These are phyloP conservation scores for Rubia tinctorum DNA, from an alignment of 305 asterid genomes.

Conservation along the genomic window DNA sequence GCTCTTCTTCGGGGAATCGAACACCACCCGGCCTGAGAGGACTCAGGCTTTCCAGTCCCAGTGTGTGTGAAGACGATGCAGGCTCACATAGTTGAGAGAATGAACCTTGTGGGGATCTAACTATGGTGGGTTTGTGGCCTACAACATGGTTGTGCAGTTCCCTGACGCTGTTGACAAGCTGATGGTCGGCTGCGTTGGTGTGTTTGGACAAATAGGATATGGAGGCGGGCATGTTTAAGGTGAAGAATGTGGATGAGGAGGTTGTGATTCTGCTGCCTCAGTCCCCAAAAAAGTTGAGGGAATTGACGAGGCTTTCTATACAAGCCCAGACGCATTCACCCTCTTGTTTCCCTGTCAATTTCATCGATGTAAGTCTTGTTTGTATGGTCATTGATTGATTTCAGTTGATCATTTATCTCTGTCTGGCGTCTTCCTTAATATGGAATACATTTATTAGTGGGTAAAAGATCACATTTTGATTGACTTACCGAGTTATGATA, in stretches of 20 bases:
- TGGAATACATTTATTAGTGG: too few species aligned
- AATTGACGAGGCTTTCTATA: constrained; percentile 51
- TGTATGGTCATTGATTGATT: constrained; percentile 1
- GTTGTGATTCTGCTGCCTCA: constrained; percentile 52
- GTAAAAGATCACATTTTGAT: constrained; percentile 2
- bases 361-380: constrained; percentile 53
- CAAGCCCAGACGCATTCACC: constrained; percentile 62
- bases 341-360: constrained; percentile 63
- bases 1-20: constrained; percentile 70
- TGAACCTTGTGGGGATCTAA: constrained; percentile 71
- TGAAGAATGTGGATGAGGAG: constrained; percentile 72
- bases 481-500: background rate
- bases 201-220: constrained; percentile 73
- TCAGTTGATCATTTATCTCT: background rate
- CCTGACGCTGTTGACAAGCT: constrained; percentile 64
- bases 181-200: constrained; percentile 69
- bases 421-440: background rate
- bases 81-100: constrained; percentile 45
- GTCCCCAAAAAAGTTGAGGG: constrained; percentile 55
- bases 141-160: constrained; percentile 67
- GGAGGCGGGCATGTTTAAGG: constrained; percentile 68
- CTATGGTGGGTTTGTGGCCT: constrained; percentile 88
- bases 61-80: constrained; percentile 68
- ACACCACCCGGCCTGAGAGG: constrained; percentile 58
- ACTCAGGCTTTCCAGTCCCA: constrained; percentile 61